Evolutionary conservation across 805 yeast species (phyloP).

Genomic region (Debaryomyces prosopidis): DNA sequence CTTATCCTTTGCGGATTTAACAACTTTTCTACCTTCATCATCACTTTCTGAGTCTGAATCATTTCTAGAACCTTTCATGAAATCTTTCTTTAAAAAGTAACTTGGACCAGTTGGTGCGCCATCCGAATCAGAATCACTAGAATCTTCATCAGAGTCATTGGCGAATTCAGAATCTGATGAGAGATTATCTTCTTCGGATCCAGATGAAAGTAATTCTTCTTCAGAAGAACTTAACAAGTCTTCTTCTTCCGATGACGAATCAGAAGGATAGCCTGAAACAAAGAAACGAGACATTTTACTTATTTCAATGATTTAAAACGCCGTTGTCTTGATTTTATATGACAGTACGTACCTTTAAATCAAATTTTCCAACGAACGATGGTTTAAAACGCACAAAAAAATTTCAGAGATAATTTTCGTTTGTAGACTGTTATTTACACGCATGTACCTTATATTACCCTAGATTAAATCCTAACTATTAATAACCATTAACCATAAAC

Average conservation of each 20-base stretch:
- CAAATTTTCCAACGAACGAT: conserved; percentile 29
- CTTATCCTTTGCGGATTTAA: conserved; percentile 92
- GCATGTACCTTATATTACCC: conserved; percentile 1
- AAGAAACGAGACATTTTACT: conserved; percentile 87
- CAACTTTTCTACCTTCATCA: conserved; percentile 78
- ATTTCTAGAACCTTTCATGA: conserved; percentile 38
- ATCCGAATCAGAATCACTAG: conserved; percentile 30
- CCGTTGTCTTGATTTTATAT: background rate
- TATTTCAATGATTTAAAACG: background rate
- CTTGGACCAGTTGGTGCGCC: conserved; percentile 49
- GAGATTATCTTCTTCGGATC: conserved; percentile 32
- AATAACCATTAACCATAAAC: background rate
- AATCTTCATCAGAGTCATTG: conserved; percentile 33
- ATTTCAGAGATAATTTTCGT: conserved; percentile 11
- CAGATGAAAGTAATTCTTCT: conserved; percentile 53
- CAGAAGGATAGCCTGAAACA: conserved; percentile 59
- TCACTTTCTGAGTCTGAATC: conserved; percentile 49
- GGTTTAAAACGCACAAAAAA: conserved; percentile 16
- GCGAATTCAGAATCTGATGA: conserved; percentile 53
- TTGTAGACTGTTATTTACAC: conserved; percentile 10
- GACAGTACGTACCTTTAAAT: conserved; percentile 6
- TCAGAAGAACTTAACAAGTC: conserved; percentile 57
- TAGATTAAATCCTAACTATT: background rate
- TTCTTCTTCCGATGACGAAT: conserved; percentile 54
- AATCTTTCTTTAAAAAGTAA: conserved; percentile 54